phyloP scores from a whole-genome alignment of 2,329 filamentous ascomycete species.

The Nannizziopsis barbatae region DNA sequence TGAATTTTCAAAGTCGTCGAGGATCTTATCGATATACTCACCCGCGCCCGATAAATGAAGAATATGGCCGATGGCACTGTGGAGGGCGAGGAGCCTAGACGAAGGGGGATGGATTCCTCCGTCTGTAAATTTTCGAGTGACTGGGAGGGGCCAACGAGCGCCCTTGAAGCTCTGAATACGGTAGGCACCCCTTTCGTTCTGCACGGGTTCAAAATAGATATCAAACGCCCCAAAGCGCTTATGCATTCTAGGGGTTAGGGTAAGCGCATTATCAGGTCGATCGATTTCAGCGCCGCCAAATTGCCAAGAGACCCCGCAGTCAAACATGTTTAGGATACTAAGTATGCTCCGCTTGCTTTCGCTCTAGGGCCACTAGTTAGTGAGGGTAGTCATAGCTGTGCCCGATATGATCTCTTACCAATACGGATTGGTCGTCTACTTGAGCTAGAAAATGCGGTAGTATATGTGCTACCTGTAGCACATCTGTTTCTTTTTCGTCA shows the following conservation, averaged over 20 bases:
- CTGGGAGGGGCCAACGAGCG: too few relatives aligned
- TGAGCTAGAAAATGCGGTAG: too few relatives aligned
- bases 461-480: too few relatives aligned
- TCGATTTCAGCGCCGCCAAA: slow-evolving; percentile 34
- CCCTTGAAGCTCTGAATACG: too few relatives aligned
- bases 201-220: too few relatives aligned
- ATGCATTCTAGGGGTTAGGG: slow-evolving; percentile 17
- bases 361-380: slow-evolving; percentile 3
- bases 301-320: slow-evolving; percentile 25
- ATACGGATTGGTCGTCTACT: too few relatives aligned
- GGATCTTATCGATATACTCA: slow-evolving; percentile 15
- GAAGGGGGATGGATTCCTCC: slow-evolving; percentile 24
- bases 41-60: slow-evolving; percentile 18
- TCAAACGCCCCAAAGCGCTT: too few relatives aligned
- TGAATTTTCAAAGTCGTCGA: slow-evolving; percentile 20
- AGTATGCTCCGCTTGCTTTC: slow-evolving; percentile 28
- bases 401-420: too few relatives aligned
- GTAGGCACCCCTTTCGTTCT: too few relatives aligned
- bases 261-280: slow-evolving; percentile 33
- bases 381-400: too few relatives aligned
- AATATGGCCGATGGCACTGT: slow-evolving; percentile 15
- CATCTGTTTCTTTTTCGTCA: too few relatives aligned
- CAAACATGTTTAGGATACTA: slow-evolving; percentile 36
- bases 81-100: slow-evolving; percentile 15
- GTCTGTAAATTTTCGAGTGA: slow-evolving; percentile 2